These are phyloP conservation scores for Bipolaris bicolor DNA, from an alignment of 2,329 filamentous ascomycete genomes.

Conservation along the genomic window DNA sequence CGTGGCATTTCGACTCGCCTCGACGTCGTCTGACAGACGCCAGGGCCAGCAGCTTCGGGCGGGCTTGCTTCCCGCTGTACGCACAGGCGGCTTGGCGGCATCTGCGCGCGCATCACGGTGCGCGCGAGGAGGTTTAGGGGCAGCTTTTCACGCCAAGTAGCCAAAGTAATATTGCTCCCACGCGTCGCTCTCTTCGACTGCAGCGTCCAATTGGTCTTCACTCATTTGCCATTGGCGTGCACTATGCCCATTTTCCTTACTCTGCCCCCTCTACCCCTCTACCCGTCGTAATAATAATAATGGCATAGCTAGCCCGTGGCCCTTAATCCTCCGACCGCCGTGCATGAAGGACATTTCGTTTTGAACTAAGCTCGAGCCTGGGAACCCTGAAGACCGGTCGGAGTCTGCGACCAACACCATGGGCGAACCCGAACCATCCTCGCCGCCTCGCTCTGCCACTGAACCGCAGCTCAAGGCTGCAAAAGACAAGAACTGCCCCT, in stretches of 20 bases:
- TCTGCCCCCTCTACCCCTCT: constrained; percentile 11
- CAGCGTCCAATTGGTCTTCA: constrained; percentile 21
- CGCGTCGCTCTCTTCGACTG: constrained; percentile 37
- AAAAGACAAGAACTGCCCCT: constrained; percentile 89
- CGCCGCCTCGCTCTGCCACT: constrained; percentile 43
- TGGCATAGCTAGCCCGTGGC: constrained; percentile 33
- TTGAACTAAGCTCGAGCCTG: constrained; percentile 27
- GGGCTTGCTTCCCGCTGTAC: constrained; percentile 26
- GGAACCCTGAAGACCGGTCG: constrained; percentile 20
- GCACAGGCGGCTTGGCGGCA: constrained; percentile 23
- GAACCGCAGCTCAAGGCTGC: constrained; percentile 54
- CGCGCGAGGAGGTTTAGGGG: constrained; percentile 28
- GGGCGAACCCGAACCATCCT: constrained; percentile 49
- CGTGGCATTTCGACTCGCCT: constrained; percentile 2
- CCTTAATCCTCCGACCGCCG: constrained; percentile 8
- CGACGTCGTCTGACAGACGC: constrained; percentile 24
- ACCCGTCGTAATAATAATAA: constrained; percentile 24
- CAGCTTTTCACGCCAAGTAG: constrained; percentile 30
- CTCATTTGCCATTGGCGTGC: constrained; percentile 19
- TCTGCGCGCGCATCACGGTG: constrained; percentile 28
- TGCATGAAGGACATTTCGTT: constrained; percentile 26
- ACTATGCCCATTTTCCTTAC: constrained; percentile 14
- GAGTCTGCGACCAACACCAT: constrained; percentile 25
- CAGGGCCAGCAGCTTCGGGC: constrained; percentile 13
- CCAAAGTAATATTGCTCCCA: constrained; percentile 28